Evolutionary conservation across 768 basidiomycete genomes (phyloP).

Genomic region (Tylopilus cervinicoccineus): DNA sequence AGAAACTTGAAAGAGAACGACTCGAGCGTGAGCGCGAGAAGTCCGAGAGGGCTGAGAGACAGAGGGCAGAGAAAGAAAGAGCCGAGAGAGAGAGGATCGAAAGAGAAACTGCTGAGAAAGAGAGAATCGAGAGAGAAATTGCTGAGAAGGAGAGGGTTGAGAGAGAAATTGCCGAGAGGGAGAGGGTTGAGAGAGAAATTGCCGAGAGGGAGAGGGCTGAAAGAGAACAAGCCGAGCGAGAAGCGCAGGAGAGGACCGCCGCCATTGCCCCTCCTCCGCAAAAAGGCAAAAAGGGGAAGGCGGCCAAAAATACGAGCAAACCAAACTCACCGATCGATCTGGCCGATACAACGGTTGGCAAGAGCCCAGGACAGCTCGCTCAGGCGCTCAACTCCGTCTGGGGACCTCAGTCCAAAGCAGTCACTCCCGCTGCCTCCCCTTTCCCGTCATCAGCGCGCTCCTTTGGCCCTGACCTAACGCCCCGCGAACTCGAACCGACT

Average conservation of each 20-base stretch:
- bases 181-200: slow-evolving; percentile 1
- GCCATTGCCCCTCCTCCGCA: neutral
- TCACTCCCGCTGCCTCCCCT: slow-evolving; percentile 29
- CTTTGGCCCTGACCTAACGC: slow-evolving; percentile 8
- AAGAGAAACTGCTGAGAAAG: slow-evolving; percentile 1
- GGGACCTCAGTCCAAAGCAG: slow-evolving; percentile 36
- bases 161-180: slow-evolving; percentile 4
- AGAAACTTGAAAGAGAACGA: slow-evolving; percentile 8
- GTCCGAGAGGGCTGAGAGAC: slow-evolving; percentile 5
- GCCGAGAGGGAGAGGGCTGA: slow-evolving; percentile 5
- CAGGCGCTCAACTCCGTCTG: slow-evolving; percentile 47
- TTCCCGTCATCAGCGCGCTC: slow-evolving; percentile 21
- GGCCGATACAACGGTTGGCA: slow-evolving; percentile 36
- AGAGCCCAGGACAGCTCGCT: slow-evolving; percentile 36
- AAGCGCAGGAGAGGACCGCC: slow-evolving; percentile 8
- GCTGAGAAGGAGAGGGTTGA: slow-evolving; percentile 10
- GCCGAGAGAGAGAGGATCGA: slow-evolving; percentile 2
- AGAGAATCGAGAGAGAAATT: slow-evolving; percentile 1
- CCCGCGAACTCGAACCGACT: slow-evolving; percentile 7
- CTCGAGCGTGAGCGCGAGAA: slow-evolving; percentile 3
- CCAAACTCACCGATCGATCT: slow-evolving; percentile 29
- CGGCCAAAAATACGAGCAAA: slow-evolving; percentile 21
- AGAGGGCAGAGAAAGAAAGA: neutral
- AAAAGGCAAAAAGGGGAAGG: slow-evolving; percentile 18
- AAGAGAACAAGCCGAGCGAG: slow-evolving; percentile 12